Evolutionary conservation across 2,329 filamentous ascomycete genomes (phyloP).

Genomic region (Fusarium multiceps): DNA sequence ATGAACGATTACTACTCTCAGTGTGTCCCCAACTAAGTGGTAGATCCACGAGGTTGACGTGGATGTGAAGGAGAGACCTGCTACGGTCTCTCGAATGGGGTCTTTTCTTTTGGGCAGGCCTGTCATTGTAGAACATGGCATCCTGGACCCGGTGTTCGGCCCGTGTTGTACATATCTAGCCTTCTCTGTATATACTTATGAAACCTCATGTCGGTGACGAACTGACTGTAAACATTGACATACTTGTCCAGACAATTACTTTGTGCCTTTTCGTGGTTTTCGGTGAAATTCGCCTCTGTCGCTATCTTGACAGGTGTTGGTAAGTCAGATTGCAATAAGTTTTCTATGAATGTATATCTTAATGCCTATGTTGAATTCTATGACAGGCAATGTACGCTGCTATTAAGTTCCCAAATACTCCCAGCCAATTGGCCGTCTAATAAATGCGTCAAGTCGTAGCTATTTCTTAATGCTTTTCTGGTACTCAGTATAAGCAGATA

Average conservation of each 20-base stretch:
- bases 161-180: conserved; percentile 30
- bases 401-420: conserved; percentile 7
- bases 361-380: not conserved
- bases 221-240: conserved; percentile 22
- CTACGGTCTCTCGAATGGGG: not conserved
- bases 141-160: conserved; percentile 29
- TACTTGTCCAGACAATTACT: conserved; percentile 14
- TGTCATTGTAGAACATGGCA: conserved; percentile 24
- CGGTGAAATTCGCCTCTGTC: not conserved
- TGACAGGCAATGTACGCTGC: not conserved
- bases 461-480: not conserved
- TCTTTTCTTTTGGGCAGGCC: conserved; percentile 13
- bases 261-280: not conserved
- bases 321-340: not conserved
- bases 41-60: not conserved
- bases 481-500: conserved; percentile 63
- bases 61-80: not conserved
- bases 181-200: conserved; percentile 42
- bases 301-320: not conserved
- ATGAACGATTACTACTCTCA: conserved; percentile 44
- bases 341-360: not conserved
- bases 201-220: conserved; percentile 16
- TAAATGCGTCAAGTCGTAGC: not conserved
- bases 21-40: conserved; percentile 41
- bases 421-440: not conserved